These are phyloP conservation scores for Phytophthora sp. DNA, from an alignment of 352 stramenopile species.

Conservation along the genomic window DNA sequence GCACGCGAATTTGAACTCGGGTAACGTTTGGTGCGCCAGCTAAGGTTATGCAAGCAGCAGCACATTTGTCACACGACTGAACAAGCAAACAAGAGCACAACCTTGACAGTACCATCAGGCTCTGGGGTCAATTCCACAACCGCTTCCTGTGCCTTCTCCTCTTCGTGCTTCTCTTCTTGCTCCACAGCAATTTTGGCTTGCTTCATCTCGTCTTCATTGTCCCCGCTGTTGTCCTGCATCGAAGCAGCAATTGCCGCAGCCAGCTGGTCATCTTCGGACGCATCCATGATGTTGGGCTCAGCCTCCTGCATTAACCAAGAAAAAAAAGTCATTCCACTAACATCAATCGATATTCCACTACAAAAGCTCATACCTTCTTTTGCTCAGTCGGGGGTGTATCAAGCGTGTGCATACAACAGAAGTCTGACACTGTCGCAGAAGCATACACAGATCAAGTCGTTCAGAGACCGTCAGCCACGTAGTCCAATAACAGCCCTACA, in stretches of 20 bases:
- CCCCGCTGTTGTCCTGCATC: constrained; percentile 53
- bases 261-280: constrained; percentile 79
- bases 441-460: background rate
- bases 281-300: constrained; percentile 53
- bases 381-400: constrained; percentile 30
- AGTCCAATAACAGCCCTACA: constrained; percentile 40
- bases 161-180: constrained; percentile 39
- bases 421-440: constrained; percentile 59
- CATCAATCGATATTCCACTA: background rate
- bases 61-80: constrained; percentile 5
- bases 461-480: background rate
- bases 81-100: constrained; percentile 7
- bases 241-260: constrained; percentile 83
- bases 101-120: constrained; percentile 51
- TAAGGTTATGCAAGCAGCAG: constrained; percentile 28
- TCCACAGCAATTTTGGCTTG: constrained; percentile 39
- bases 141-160: constrained; percentile 47
- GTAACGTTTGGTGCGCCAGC: constrained; percentile 58
- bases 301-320: constrained; percentile 17
- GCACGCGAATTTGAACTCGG: constrained; percentile 71
- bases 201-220: constrained; percentile 45
- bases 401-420: constrained; percentile 60
- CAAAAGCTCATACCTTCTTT: constrained; percentile 23
- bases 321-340: background rate
- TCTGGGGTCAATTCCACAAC: constrained; percentile 57